Percentiles rank a stretch among this genome's conserved stretches.
These are phyloP conservation scores for Fusarium sp. DNA, from an alignment of 2,329 filamentous ascomycete species.

Conservation along the genomic window DNA sequence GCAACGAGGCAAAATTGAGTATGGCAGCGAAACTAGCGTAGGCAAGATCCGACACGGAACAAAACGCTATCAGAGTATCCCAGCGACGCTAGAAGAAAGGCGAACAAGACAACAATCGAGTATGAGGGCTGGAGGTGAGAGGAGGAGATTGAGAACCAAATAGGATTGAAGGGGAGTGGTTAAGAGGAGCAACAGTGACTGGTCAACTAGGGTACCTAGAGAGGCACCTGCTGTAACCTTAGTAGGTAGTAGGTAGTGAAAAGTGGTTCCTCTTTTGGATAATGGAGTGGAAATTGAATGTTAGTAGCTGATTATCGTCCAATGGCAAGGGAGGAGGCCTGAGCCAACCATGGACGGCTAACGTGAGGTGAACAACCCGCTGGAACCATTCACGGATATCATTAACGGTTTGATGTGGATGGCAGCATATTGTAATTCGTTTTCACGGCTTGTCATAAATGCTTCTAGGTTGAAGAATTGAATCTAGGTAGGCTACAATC, in stretches of 20 bases:
- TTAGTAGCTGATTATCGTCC: constrained; percentile 4
- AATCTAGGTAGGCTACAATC: neutral
- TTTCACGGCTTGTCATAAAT: neutral
- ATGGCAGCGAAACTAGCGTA: neutral
- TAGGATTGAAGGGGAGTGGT: constrained; percentile 14
- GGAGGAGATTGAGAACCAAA: constrained; percentile 5
- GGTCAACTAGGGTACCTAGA: constrained; percentile 6
- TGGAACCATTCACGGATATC: neutral
- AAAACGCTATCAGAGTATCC: neutral
- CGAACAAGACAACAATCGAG: neutral
- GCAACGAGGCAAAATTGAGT: constrained; percentile 19
- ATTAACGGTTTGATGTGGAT: neutral
- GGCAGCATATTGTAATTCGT: neutral
- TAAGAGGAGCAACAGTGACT: constrained; percentile 16
- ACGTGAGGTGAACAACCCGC: neutral
- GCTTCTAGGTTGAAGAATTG: too few species aligned
- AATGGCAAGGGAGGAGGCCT: neutral
- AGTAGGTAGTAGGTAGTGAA: neutral
- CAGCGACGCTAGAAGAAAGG: neutral
- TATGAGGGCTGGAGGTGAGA: constrained; percentile 10
- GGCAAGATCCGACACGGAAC: neutral
- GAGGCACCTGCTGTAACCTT: constrained; percentile 23
- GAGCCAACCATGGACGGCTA: neutral
- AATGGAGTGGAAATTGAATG: constrained; percentile 9
- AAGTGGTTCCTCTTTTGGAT: constrained; percentile 18